Evolutionary conservation across 2,329 filamentous ascomycete genomes (phyloP).

Genomic region (Allantophomopsis cytisporea): DNA sequence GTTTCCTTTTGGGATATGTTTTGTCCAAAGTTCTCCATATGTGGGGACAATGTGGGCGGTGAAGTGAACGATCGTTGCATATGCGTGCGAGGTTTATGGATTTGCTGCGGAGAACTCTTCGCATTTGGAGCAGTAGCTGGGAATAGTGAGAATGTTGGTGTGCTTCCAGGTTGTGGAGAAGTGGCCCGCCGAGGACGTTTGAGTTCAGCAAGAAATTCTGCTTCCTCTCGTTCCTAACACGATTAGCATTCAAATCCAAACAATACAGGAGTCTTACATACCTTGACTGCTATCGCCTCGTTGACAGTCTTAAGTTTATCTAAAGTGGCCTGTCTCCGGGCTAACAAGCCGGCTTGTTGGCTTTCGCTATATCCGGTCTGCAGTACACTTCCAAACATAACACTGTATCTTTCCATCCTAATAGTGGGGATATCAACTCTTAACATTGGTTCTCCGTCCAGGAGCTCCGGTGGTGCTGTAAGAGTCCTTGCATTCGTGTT

Average conservation of each 20-base stretch:
- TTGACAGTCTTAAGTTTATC: slow-evolving; percentile 42
- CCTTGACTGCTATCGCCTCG: slow-evolving; percentile 25
- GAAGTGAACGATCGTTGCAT: slow-evolving; percentile 38
- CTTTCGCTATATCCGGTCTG: slow-evolving; percentile 3
- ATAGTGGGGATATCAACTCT: slow-evolving; percentile 70
- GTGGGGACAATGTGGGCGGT: slow-evolving; percentile 33
- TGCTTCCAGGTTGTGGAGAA: slow-evolving; percentile 31
- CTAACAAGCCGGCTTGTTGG: slow-evolving; percentile 25
- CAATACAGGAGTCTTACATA: slow-evolving; percentile 6
- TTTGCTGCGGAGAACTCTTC: slow-evolving; percentile 5
- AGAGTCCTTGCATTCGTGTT: slow-evolving; percentile 7
- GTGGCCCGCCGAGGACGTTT: slow-evolving; percentile 28
- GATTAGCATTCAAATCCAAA: slow-evolving; percentile 1
- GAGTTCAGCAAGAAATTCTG: slow-evolving; percentile 8
- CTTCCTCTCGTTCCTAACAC: slow-evolving; percentile 22
- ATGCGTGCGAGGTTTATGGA: slow-evolving; percentile 1
- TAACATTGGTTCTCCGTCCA: slow-evolving; percentile 29
- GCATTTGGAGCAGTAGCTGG: slow-evolving; percentile 11
- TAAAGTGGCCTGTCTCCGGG: slow-evolving; percentile 43
- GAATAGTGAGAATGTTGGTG: slow-evolving; percentile 29
- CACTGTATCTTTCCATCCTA: slow-evolving; percentile 77
- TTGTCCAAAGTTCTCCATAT: slow-evolving; percentile 20
- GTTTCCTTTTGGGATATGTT: slow-evolving; percentile 8
- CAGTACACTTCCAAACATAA: slow-evolving; percentile 79
- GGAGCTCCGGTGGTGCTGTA: slow-evolving; percentile 8